phyloP scores from a whole-genome alignment of 441 rosid genomes.

The Gossypium laxum region DNA sequence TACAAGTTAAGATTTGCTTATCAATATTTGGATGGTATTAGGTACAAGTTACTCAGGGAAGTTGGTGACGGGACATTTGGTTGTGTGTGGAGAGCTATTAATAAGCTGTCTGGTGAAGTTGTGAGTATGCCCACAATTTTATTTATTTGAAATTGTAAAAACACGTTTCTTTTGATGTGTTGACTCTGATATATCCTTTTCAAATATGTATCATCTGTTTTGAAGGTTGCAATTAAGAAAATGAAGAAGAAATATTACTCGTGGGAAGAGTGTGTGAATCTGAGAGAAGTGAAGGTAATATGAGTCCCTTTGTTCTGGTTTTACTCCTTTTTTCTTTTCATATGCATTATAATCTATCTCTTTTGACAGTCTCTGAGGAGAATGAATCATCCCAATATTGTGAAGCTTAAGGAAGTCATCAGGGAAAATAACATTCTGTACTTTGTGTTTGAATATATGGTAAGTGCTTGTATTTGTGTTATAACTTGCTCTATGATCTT shows the following conservation, averaged over 20 bases:
- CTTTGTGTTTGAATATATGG: conserved; percentile 90
- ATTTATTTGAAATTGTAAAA: background rate
- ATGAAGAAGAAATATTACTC: conserved; percentile 94
- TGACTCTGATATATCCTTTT: background rate
- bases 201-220: background rate
- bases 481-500: background rate
- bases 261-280: conserved; percentile 87
- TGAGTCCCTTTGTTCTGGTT: background rate
- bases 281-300: conserved; percentile 91
- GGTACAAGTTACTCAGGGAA: conserved; percentile 81
- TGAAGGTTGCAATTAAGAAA: conserved; percentile 84
- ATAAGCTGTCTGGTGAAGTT: conserved; percentile 79
- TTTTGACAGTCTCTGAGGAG: conserved; percentile 58
- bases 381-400: conserved; percentile 88
- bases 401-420: conserved; percentile 88
- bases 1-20: conserved; percentile 2
- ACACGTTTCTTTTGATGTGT: background rate
- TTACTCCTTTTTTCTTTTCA: background rate
- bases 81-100: conserved; percentile 77
- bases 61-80: conserved; percentile 99
- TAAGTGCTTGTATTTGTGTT: conserved; percentile 14
- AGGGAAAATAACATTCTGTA: conserved; percentile 72
- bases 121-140: conserved; percentile 36
- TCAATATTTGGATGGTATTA: conserved; percentile 17
- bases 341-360: conserved; percentile 7